Conservation (phyloP, 2,329 filamentous ascomycete species). For the Fusarium newnesense region DNA sequence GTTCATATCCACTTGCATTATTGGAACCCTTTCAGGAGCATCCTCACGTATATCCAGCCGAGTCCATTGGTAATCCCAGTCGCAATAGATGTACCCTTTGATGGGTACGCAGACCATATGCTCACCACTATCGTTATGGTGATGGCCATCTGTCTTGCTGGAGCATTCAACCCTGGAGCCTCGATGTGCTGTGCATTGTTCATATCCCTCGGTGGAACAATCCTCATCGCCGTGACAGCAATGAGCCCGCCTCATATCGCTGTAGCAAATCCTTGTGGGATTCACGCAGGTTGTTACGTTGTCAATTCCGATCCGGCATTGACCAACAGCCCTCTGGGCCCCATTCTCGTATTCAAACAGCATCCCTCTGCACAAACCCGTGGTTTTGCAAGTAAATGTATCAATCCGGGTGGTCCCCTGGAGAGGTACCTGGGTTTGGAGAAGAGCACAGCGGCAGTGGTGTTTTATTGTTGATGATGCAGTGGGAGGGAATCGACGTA, state of each 20-base stretch:
- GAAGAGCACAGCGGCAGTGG: not conserved
- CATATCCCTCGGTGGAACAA: not conserved
- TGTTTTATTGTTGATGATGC: not conserved
- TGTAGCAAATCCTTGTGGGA: not conserved
- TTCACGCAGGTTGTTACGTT: not conserved
- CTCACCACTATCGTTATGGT: not conserved
- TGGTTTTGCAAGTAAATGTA: not conserved
- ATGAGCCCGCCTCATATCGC: not conserved
- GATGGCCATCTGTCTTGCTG: not conserved
- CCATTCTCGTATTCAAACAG: not conserved
- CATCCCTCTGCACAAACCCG: not conserved
- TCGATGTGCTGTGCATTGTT: not conserved
- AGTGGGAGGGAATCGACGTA: not conserved
- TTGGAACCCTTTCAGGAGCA: not conserved
- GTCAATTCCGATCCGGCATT: not conserved
- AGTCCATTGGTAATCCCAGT: not conserved
- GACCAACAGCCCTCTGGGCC: not conserved
- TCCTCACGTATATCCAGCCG: not conserved
- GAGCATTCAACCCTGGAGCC: not conserved
- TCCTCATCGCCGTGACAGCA: not conserved
- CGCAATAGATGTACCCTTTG: not conserved
- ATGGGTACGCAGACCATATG: not conserved
- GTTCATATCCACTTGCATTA: not conserved
- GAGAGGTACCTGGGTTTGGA: not conserved
- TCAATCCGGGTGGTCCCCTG: not conserved